Conservation (phyloP, 805 yeast species). For the Metschnikowia henanensis region DNA sequence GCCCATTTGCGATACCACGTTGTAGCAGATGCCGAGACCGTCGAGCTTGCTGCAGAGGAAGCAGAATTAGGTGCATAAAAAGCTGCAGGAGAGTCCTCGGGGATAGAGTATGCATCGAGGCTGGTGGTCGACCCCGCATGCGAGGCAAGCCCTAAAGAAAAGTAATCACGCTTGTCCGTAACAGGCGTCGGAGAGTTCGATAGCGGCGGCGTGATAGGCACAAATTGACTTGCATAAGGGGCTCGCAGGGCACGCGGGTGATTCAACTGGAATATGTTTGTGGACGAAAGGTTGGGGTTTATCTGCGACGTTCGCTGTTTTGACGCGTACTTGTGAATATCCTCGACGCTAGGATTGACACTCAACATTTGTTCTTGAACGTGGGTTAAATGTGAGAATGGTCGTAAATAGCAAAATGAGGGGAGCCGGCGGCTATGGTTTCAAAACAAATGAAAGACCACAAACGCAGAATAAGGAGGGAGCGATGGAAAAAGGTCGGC, state of each 20-base stretch:
- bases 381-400: not conserved
- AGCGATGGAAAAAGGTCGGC: too few species aligned
- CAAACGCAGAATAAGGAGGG: too few species aligned
- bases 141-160: slow-evolving; percentile 10
- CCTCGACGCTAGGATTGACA: slow-evolving; percentile 18
- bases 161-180: slow-evolving; percentile 20
- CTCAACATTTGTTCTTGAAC: slow-evolving; percentile 13
- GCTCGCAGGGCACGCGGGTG: slow-evolving; percentile 23
- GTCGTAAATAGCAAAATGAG: too few species aligned
- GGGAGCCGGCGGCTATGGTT: too few species aligned
- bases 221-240: slow-evolving; percentile 22
- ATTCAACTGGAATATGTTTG: slow-evolving; percentile 31
- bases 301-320: slow-evolving; percentile 24
- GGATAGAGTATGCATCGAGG: slow-evolving; percentile 12
- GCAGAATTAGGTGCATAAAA: not conserved
- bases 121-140: slow-evolving; percentile 15
- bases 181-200: slow-evolving; percentile 34
- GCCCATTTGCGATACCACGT: slow-evolving; percentile 9
- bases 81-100: slow-evolving; percentile 1
- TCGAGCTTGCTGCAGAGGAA: not conserved
- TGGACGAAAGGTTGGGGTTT: slow-evolving; percentile 38
- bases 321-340: slow-evolving; percentile 14
- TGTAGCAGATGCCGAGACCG: not conserved
- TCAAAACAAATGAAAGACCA: too few species aligned
- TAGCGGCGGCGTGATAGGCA: slow-evolving; percentile 33